Evolutionary conservation across 495 filamentous ascomycete genomes (phyloP), one percentile per base, ranked within the genome.

Genomic region (Talaromyces trachyspermus): DNA sequence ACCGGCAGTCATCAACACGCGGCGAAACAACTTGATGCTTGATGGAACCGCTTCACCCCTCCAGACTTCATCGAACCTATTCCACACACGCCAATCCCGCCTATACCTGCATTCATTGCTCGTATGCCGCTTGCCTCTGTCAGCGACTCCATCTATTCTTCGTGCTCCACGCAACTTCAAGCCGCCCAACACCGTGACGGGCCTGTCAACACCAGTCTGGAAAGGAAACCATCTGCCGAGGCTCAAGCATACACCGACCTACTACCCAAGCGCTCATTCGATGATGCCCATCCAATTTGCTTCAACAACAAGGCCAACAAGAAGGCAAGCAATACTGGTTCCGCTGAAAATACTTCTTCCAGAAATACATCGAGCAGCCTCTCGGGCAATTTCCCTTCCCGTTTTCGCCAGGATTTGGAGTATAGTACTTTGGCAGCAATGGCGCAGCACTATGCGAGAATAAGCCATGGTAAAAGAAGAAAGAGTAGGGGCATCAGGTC

Each of bases 111-210:
- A 9, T 46, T 46, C 30, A 35, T 37, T 22, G 30, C 44, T 46
- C 44, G 44, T 33, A 33, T 45, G 25, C 42, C 42, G 17, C 25
- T 35, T 10, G 30, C 37, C 7, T 49, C 46, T 1, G 24, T 41
- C 46, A 49, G 46, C 15, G 46, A 49, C 15, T 49, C 46, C 11
- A 49, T 49, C 9, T 49, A 49, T 18, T 49, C 37, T n/a, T 48
- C 46, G 14, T 38, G 24, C 3, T 49, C 35, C 10, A 20, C 24
- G 9, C 30, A 37, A 17, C 37, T 40, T n/a, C 24, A 22, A 11
- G 12, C n/a, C 14, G 11, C 12, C 11, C 7, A 18, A n/a, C 19
- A 24, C 11, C 19, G 39, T 15, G 14, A 12, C n/a, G n/a, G n/a
- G 14, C 24, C 39, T 22, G 19, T 1, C n/a, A 43, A 2, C 15